A percentile compares a stretch with the other conserved stretches of the same genome.
Conservation (phyloP, 148 eudicot species). For the Dysphania ambrosioides region DNA sequence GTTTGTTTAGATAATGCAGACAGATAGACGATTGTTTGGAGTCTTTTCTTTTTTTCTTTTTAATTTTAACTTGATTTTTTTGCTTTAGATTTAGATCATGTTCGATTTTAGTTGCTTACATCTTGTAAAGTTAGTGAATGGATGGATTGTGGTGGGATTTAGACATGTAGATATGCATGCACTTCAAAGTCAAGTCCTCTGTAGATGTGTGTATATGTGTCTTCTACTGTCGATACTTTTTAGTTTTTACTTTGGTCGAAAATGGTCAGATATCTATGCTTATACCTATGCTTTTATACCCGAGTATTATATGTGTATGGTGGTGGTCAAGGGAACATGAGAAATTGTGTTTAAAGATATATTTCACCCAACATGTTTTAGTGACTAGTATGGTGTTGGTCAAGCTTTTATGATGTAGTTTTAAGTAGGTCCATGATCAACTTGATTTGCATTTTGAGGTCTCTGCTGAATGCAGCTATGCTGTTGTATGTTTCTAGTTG, state of each 20-base stretch:
- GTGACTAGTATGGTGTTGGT: no score
- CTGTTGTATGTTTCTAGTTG: no score
- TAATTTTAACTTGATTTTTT: not conserved
- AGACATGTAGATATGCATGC: not conserved
- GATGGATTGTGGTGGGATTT: not conserved
- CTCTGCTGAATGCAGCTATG: no score
- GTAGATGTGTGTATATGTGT: not conserved
- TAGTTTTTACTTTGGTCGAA: not conserved
- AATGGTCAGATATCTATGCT: not conserved
- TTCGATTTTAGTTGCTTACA: not conserved
- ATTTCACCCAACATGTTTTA: not conserved
- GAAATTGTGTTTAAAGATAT: not conserved
- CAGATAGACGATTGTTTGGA: not conserved
- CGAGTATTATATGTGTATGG: not conserved
- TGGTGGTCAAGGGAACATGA: not conserved
- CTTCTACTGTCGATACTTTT: not conserved
- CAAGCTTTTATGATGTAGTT: not conserved
- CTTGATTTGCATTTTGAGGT: not conserved
- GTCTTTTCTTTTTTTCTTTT: not conserved
- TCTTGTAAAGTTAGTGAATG: not conserved
- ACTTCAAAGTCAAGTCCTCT: not conserved
- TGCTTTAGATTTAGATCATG: not conserved
- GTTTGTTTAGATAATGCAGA: not conserved
- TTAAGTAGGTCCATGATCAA: not conserved
- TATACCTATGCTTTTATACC: not conserved